Conservation (phyloP, 768 basidiomycete genomes). For the Calocybe cyanea region DNA sequence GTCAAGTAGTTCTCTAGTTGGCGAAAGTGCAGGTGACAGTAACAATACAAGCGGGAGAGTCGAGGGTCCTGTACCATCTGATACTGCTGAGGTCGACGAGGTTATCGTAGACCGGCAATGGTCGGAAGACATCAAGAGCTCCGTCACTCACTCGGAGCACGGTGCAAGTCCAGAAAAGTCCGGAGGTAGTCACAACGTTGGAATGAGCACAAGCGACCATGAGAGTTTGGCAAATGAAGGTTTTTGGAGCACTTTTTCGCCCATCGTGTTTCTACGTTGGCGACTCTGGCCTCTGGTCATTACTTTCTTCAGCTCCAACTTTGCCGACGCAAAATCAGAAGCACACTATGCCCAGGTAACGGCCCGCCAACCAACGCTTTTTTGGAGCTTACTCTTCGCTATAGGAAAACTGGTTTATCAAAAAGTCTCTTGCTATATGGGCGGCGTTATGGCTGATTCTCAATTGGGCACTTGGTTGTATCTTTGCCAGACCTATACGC, state of each 20-base stretch:
- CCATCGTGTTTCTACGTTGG: constrained; percentile 49
- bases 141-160: constrained; percentile 50
- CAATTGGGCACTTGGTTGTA: constrained; percentile 65
- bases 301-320: constrained; percentile 58
- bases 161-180: constrained; percentile 46
- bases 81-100: constrained; percentile 53
- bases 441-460: constrained; percentile 59
- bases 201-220: constrained; percentile 27
- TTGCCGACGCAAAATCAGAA: constrained; percentile 52
- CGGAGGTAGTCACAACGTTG: constrained; percentile 34
- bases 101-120: constrained; percentile 74
- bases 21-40: constrained; percentile 43
- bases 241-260: constrained; percentile 27
- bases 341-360: constrained; percentile 39
- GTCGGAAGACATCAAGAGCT: constrained; percentile 56
- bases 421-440: constrained; percentile 63
- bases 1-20: constrained; percentile 49
- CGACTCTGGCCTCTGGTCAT: constrained; percentile 50
- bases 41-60: constrained; percentile 24
- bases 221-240: constrained; percentile 33
- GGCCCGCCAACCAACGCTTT: not conserved
- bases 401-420: constrained; percentile 72
- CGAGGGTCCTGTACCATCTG: constrained; percentile 18
- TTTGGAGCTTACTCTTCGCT: constrained; percentile 2
- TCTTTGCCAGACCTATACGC: constrained; percentile 40